Conservation (phyloP, 116 monocot species). For the Dioscorea cayenensis region DNA sequence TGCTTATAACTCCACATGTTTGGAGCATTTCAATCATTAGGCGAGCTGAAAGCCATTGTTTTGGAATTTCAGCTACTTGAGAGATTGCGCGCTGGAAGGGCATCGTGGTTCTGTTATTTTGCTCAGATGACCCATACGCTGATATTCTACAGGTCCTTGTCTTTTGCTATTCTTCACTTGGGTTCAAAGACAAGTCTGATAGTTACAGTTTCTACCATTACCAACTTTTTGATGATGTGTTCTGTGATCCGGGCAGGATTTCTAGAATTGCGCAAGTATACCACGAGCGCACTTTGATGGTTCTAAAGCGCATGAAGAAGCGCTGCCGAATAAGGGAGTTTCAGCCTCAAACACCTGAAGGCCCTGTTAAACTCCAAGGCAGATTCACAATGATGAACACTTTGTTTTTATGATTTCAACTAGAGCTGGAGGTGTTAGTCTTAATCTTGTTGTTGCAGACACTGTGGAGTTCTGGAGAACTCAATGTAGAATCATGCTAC, state of each 20-base stretch:
- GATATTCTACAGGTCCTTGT: constrained; percentile 83
- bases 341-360: constrained; percentile 35
- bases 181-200: neutral
- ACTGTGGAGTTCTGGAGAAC: constrained; percentile 47
- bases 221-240: neutral
- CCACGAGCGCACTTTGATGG: constrained; percentile 95
- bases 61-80: constrained; percentile 73
- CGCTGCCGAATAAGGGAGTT: constrained; percentile 90
- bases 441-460: constrained; percentile 96
- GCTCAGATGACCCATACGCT: constrained; percentile 98
- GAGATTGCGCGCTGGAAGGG: constrained; percentile 53
- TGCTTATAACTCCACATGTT: neutral
- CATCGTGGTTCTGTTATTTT: constrained; percentile 87
- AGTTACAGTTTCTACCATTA: neutral
- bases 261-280: constrained; percentile 76
- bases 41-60: constrained; percentile 82
- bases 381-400: constrained; percentile 36
- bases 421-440: constrained; percentile 93
- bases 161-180: neutral
- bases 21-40: constrained; percentile 23
- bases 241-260: constrained; percentile 44
- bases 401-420: constrained; percentile 97
- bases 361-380: constrained; percentile 7
- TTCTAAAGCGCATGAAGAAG: constrained; percentile 93
- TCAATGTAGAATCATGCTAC: neutral